Percentiles rank a stretch among this genome's conserved stretches.
These are phyloP conservation scores for Epichloe brachyelytri DNA, from an alignment of 2,329 filamentous ascomycete species.

Conservation along the genomic window DNA sequence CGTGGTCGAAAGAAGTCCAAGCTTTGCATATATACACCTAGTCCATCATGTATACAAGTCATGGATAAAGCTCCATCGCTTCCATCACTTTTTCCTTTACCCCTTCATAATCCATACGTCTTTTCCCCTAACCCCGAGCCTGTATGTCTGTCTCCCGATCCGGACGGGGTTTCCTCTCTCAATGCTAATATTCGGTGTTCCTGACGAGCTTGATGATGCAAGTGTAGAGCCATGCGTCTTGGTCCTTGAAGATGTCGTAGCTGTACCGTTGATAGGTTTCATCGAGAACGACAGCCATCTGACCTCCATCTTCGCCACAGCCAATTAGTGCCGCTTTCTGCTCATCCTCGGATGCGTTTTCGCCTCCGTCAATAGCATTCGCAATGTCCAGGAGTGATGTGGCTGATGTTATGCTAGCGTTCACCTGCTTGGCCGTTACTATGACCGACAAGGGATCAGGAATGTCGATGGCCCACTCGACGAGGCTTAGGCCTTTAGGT, in stretches of 20 bases:
- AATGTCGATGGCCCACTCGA: slow-evolving; percentile 8
- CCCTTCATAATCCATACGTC: no score
- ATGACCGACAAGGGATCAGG: neutral
- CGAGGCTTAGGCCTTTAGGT: slow-evolving; percentile 9
- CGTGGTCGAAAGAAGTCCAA: no score
- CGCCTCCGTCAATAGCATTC: slow-evolving; percentile 12
- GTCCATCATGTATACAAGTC: no score
- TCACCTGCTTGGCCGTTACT: slow-evolving; percentile 8
- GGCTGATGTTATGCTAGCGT: slow-evolving; percentile 5
- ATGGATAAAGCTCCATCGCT: no score
- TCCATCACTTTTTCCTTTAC: no score
- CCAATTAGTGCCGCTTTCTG: slow-evolving; percentile 12
- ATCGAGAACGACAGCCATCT: neutral
- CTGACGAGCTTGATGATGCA: slow-evolving; percentile 5
- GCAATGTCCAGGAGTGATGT: slow-evolving; percentile 13
- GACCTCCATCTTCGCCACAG: slow-evolving; percentile 14
- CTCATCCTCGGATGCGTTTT: slow-evolving; percentile 1
- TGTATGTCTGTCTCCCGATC: no score
- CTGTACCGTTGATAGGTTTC: accelerated
- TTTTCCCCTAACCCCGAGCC: no score
- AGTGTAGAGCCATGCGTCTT: neutral
- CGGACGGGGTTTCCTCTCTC: no score
- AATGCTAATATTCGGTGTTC: accelerated
- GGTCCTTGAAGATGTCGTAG: accelerated
- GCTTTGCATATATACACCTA: no score